Evolutionary conservation across 768 basidiomycete genomes (phyloP).

Genomic region (Serendipita indica): DNA sequence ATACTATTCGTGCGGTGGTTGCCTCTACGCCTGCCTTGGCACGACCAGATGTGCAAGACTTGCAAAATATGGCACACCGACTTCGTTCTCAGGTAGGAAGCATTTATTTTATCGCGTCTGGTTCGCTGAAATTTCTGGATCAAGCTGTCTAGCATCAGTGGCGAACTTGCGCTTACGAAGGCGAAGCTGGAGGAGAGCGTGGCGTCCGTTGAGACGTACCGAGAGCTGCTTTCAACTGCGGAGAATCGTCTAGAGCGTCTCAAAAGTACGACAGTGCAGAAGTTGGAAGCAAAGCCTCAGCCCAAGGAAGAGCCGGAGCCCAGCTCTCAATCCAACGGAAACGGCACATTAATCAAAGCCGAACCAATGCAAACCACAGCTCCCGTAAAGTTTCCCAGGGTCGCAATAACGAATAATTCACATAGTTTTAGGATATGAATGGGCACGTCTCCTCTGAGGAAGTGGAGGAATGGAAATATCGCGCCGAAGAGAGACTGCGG

Average conservation of each 20-base stretch:
- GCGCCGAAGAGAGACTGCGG: slow-evolving; percentile 1
- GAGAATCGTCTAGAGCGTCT: slow-evolving; percentile 51
- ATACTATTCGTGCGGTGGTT: neutral
- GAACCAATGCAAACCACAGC: slow-evolving; percentile 22
- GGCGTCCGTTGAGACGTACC: slow-evolving; percentile 33
- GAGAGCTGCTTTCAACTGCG: slow-evolving; percentile 36
- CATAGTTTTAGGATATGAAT: neutral
- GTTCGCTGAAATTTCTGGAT: neutral
- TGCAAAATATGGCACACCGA: neutral
- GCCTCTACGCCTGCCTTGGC: neutral
- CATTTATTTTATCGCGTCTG: neutral
- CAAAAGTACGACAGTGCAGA: slow-evolving; percentile 37
- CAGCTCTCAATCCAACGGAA: slow-evolving; percentile 18
- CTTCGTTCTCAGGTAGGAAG: neutral
- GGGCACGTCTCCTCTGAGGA: neutral
- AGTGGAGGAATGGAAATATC: neutral
- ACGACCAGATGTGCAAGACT: neutral
- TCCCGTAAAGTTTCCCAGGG: neutral
- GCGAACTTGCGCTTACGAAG: slow-evolving; percentile 36
- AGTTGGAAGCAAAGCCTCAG: slow-evolving; percentile 29
- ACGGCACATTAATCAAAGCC: slow-evolving; percentile 26
- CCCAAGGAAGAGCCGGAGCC: slow-evolving; percentile 20
- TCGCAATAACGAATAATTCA: neutral
- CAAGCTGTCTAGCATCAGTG: neutral
- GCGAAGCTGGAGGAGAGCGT: slow-evolving; percentile 37